These are phyloP conservation scores for Hypoxylon sp. DNA, from an alignment of 2,329 filamentous ascomycete species.

Conservation along the genomic window DNA sequence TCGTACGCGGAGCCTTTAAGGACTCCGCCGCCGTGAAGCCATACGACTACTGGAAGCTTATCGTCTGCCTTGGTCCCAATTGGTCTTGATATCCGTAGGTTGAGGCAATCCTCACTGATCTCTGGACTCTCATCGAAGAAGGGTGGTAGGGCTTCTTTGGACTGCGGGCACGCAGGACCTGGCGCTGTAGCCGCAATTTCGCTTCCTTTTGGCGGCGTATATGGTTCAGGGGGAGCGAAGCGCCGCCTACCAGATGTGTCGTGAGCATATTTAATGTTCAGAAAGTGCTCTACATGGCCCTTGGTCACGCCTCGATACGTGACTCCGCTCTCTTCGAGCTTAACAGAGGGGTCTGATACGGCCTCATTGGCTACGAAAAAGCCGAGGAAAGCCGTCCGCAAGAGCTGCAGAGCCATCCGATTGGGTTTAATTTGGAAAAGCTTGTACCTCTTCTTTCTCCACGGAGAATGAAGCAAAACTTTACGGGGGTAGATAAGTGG, in stretches of 20 bases:
- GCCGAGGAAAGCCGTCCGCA: background rate
- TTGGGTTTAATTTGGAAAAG: background rate
- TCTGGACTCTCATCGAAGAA: conserved; percentile 48
- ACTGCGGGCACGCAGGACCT: conserved; percentile 52
- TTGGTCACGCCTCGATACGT: conserved; percentile 11
- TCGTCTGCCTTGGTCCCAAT: conserved; percentile 36
- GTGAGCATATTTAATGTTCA: conserved; percentile 50
- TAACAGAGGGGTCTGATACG: background rate
- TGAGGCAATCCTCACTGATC: conserved; percentile 52
- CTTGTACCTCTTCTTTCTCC: background rate
- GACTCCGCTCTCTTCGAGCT: background rate
- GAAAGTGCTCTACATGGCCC: conserved; percentile 49
- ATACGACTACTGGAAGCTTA: conserved; percentile 51
- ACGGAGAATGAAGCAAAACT: background rate
- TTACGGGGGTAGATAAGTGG: background rate
- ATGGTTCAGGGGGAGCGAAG: conserved; percentile 51
- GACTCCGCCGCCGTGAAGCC: conserved; percentile 48
- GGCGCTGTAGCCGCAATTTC: conserved; percentile 46
- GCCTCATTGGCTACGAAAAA: background rate
- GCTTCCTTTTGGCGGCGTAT: conserved; percentile 43
- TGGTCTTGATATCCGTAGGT: conserved; percentile 50
- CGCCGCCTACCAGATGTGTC: conserved; percentile 50
- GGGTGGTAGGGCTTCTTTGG: conserved; percentile 45
- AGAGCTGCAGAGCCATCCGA: background rate
- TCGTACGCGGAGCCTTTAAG: conserved; percentile 52